A percentile compares a stretch with the other conserved stretches of the same genome.
phyloP scores from a whole-genome alignment of 805 yeast genomes.

The Candida caryicola region DNA sequence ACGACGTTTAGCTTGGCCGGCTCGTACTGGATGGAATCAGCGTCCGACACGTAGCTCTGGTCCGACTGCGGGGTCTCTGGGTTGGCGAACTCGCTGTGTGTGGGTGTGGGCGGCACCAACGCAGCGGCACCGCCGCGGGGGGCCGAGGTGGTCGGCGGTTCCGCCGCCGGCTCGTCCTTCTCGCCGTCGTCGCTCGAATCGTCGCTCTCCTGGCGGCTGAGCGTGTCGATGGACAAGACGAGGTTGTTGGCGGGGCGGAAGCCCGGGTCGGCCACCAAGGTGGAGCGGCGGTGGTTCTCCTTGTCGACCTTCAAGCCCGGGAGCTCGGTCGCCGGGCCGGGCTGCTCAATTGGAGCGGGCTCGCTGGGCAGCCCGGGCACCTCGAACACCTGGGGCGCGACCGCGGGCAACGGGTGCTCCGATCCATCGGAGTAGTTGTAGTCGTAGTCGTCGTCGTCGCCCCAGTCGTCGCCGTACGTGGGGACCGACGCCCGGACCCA shows the following conservation, averaged over 20 bases:
- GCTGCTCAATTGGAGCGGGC: neutral
- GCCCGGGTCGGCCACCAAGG: neutral
- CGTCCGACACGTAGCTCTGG: constrained; percentile 36
- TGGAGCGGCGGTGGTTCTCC: neutral
- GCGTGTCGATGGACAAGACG: constrained; percentile 35
- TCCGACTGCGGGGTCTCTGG: constrained; percentile 38
- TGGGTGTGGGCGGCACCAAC: constrained; percentile 29
- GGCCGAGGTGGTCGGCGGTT: neutral
- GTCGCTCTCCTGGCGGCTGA: constrained; percentile 9
- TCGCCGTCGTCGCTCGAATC: constrained; percentile 17
- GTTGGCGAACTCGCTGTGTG: constrained; percentile 14
- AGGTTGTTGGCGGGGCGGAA: constrained; percentile 10
- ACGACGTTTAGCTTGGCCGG: constrained; percentile 28
- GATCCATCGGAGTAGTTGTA: constrained; percentile 1
- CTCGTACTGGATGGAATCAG: constrained; percentile 40
- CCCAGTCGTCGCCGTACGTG: constrained; percentile 43
- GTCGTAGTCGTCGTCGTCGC: constrained; percentile 26
- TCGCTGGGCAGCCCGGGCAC: neutral
- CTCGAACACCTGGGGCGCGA: neutral
- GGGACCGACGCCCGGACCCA: constrained; percentile 45
- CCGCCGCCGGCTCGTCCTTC: neutral
- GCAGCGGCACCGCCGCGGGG: neutral
- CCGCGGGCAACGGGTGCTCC: neutral
- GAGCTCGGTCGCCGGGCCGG: neutral
- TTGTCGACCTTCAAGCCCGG: neutral